A percentile compares a stretch with the other conserved stretches of the same genome.
phyloP scores from a whole-genome alignment of 208 protist species.

The Leishmania major region DNA sequence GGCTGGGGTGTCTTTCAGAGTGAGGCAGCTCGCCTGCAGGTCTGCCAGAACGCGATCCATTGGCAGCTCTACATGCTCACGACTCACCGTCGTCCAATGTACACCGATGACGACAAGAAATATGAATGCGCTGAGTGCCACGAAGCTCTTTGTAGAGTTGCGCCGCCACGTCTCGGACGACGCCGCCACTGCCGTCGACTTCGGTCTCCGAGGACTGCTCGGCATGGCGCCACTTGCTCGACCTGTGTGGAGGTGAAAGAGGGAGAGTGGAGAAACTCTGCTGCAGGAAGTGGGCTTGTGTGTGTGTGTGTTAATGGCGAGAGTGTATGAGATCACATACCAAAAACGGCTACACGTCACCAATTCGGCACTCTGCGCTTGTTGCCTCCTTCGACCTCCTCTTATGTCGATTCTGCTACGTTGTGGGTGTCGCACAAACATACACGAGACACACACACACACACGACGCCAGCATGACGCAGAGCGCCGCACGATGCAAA shows the following conservation, averaged over 20 bases:
- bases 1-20: neutral
- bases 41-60: slow-evolving; percentile 39
- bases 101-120: slow-evolving; percentile 37
- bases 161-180: slow-evolving; percentile 22
- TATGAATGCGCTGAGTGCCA: slow-evolving; percentile 24
- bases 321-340: neutral
- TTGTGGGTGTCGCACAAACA: neutral
- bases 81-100: slow-evolving; percentile 50
- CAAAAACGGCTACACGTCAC: neutral
- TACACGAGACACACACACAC: neutral
- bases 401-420: neutral
- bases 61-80: slow-evolving; percentile 47
- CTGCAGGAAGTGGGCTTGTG: neutral
- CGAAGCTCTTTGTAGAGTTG: slow-evolving; percentile 22
- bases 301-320: neutral
- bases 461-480: neutral
- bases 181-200: neutral
- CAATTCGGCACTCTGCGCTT: no score
- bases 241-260: neutral
- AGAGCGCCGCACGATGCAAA: neutral
- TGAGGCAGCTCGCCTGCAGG: slow-evolving; percentile 28
- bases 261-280: neutral
- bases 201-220: neutral
- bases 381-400: neutral
- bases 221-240: neutral